phyloP scores from a whole-genome alignment of 805 yeast species.

The Nakazawaea ishiwadae region DNA sequence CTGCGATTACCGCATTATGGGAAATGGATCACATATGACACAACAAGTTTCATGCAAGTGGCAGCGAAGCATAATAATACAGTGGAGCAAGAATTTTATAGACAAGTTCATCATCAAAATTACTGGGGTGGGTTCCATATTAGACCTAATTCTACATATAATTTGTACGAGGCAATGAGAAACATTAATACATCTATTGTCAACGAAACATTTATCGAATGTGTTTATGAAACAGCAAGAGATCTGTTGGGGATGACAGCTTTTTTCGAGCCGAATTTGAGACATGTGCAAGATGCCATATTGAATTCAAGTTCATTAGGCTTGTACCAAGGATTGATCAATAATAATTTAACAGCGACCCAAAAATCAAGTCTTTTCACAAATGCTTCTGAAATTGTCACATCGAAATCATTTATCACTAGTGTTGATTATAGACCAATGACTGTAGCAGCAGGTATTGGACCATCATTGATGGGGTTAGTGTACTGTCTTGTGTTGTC shows the following conservation, averaged over 20 bases:
- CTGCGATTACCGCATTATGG: conserved; percentile 20
- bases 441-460: conserved; percentile 43
- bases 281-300: conserved; percentile 29
- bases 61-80: conserved; percentile 25
- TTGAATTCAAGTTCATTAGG: neutral
- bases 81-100: conserved; percentile 32
- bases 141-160: conserved; percentile 38
- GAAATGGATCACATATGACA: conserved; percentile 31
- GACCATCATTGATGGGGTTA: conserved; percentile 72
- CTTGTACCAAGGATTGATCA: neutral
- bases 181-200: conserved; percentile 28
- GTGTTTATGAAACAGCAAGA: conserved; percentile 57
- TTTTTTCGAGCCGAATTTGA: conserved; percentile 40
- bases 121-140: conserved; percentile 65
- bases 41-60: conserved; percentile 20
- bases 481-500: conserved; percentile 65
- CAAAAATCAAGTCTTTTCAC: neutral
- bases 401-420: conserved; percentile 19
- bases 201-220: conserved; percentile 26
- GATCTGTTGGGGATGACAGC: conserved; percentile 46
- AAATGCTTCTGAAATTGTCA: conserved; percentile 9
- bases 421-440: conserved; percentile 45
- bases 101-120: conserved; percentile 48
- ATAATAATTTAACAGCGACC: neutral
- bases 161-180: conserved; percentile 34